Evolutionary conservation across 164 flowering plant species (phyloP), one percentile per base, ranked within the genome.

Genomic region (Tetracentron sinense): DNA sequence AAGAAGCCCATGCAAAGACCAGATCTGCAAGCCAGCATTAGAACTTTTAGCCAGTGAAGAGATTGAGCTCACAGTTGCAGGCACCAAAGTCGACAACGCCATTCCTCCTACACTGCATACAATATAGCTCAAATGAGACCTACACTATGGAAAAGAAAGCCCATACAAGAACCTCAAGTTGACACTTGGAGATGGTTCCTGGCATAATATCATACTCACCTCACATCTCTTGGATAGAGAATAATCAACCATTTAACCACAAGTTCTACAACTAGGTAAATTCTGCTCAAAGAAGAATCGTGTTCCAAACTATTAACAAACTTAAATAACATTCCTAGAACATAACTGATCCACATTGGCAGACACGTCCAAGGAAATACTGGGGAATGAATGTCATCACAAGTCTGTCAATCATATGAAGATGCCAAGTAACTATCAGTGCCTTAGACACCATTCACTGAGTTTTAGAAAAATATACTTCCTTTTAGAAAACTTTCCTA

Each of bases 1-100:
- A 65, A 94, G 91, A 66, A 94, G 97, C 35, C 96, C 99, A 75
- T 94, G 96, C 84, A 94, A 76, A 59, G 96, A 81, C 99, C 99
- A 94, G 26, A 84, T 79, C 72, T 89, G 93, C 60, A 89, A 79
- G 64, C 79, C 64, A 67, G 92, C 70, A 56, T 73, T 71, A 20
- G 92, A 72, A 76, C 89, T 87, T 73, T 83, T 89, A 54, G 96
- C 90, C 56, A 94, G 74, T 49, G 59, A 81, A 29, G 96, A 85
- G 20, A 94, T 71, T 60, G 90, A 75, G 76, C 72, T 89, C 52
- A 94, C 99, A 61, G 99, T 94, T 56, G 84, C 76, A 64, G 99
- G 93, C 57, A 91, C 99, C 76, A 94, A 72, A 70, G 82, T 89
- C 59, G 97, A 94, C 56, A 94, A 75, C 33, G 99, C 97, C 90